phyloP scores from a whole-genome alignment of 805 yeast species.

The Jamesozyma gamospora region DNA sequence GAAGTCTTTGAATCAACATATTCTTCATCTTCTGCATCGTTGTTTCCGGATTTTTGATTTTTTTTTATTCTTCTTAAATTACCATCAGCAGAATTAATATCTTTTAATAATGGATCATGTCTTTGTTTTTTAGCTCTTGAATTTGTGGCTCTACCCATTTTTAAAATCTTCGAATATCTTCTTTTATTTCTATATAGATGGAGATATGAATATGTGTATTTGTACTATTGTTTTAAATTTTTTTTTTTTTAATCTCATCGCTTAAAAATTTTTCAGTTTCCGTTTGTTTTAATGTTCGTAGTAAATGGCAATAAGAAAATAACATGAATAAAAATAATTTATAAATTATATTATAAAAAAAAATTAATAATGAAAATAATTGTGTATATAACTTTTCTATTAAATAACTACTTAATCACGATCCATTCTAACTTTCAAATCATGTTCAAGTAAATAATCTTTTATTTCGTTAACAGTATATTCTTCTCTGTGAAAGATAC shows the following conservation, averaged over 20 bases:
- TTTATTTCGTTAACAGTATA: constrained; percentile 83
- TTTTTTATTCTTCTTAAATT: constrained; percentile 41
- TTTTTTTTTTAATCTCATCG: constrained; percentile 2
- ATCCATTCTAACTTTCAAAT: constrained; percentile 69
- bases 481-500: constrained; percentile 94
- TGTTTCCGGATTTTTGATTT: constrained; percentile 26
- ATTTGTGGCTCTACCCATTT: constrained; percentile 56
- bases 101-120: constrained; percentile 74
- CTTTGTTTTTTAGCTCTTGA: constrained; percentile 46
- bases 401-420: background rate
- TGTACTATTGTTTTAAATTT: no score
- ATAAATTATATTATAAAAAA: background rate
- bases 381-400: background rate
- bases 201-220: no score
- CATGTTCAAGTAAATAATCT: constrained; percentile 44
- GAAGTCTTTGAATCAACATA: constrained; percentile 75
- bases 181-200: no score
- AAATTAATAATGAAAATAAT: background rate
- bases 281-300: no score
- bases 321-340: no score
- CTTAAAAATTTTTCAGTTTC: constrained; percentile 5
- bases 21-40: constrained; percentile 31
- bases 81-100: constrained; percentile 67
- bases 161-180: no score
- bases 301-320: no score